Evolutionary conservation across 306 rosid genomes (phyloP).

Genomic region (Styphnolobium japonicum): DNA sequence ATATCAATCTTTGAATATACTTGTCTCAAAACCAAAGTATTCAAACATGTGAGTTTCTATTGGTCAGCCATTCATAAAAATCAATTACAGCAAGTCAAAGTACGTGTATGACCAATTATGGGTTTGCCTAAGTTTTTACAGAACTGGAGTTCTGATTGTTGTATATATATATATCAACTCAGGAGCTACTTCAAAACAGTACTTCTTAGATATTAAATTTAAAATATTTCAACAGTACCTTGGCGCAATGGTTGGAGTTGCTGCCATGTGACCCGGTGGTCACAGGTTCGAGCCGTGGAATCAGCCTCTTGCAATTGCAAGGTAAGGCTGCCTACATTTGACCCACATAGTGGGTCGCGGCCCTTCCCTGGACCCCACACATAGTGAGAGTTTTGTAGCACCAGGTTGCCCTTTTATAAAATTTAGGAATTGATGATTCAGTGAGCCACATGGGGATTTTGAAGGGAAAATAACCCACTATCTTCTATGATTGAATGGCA

Average conservation of each 20-base stretch:
- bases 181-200: not conserved
- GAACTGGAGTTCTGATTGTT: not conserved
- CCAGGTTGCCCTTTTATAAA: too few species aligned
- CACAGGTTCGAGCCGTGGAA: too few species aligned
- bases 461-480: not conserved
- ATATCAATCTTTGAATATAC: not conserved
- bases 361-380: too few species aligned
- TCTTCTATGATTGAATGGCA: not conserved
- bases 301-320: too few species aligned
- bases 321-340: too few species aligned
- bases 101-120: not conserved
- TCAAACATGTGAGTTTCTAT: not conserved
- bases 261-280: too few species aligned
- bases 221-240: not conserved
- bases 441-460: not conserved
- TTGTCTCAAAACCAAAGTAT: not conserved
- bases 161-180: not conserved
- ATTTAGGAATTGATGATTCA: constrained; percentile 7
- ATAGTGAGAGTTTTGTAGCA: too few species aligned
- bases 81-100: not conserved
- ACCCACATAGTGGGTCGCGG: too few species aligned
- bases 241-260: too few species aligned
- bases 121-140: not conserved
- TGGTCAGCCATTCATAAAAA: not conserved
- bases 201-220: not conserved